Evolutionary conservation across 495 filamentous ascomycete species (phyloP), one percentile per base, ranked within the genome.

Genomic region (Aspergillus kassunensis): DNA sequence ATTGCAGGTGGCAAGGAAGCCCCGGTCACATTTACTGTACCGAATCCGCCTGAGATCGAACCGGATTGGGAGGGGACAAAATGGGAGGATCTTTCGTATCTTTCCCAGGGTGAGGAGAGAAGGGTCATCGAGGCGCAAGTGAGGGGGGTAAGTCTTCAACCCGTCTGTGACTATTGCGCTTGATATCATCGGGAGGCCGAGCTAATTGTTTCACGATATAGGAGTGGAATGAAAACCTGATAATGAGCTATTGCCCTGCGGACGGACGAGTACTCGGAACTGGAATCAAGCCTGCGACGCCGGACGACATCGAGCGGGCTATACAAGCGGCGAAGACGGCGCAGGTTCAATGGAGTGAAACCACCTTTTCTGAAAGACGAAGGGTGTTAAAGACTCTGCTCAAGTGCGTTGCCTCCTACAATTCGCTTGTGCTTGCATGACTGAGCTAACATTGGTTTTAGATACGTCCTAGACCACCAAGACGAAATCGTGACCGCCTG

Each of bases 381-480:
- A 85, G 79, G 62, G 88, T 97, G 16, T 74, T 99, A 30, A 83
- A 84, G 41, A 89, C 90, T 18, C 68, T 99, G 56, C 73, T 95
- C 44, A 89, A 88, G 73, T 85, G 81, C 54, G 77, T 67, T 36
- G 18, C n/a, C 27, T 45, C 15, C 9, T 39, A 18, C 10, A 18
- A 30, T 39, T 20, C 47, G 6, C 10, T n/a, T 29, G 16, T 10
- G 20, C 24, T 24, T 10, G 20, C 24, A 41, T 36, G 40, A 19
- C 25, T 25, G 44, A 13, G 23, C 31, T 50, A 23, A 58, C 34
- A 15, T 8, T n/a, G 24, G 5, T 45, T 40, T 36, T 20, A 86
- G 83, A 67, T 81, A 83, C 59, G 76, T 97, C 18, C 80, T 99
- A 49, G 87, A 95, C 49, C 87, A 97, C 68, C 90, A 96, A 66